Evolutionary conservation across 2,329 filamentous ascomycete species (phyloP), one percentile per base, ranked within the genome.

Genomic region (Capronia coronata): DNA sequence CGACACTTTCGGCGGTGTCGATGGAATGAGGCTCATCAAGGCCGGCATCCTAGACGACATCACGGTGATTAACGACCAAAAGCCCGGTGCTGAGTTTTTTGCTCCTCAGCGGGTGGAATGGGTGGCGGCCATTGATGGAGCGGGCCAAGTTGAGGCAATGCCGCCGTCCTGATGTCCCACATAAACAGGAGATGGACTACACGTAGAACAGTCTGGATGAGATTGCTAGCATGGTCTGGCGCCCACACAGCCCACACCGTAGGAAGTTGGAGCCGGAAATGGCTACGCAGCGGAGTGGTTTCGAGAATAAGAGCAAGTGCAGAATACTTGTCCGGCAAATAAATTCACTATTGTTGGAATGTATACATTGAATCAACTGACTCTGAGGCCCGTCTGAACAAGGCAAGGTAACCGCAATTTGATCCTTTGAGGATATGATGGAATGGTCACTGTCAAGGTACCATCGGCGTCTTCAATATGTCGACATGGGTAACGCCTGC

Each of bases 1-100:
- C 59, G 11, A 59, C 59, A 1, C 5, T 52, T 11, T 48, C 18
- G 65, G 64, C 48, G 62, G 60, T 14, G 55, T 39, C 9, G 65
- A 65, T 46, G 62, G 60, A 14, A 58, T 58, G 10, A 60, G 49
- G 3, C 51, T 69, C 40, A 40, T 69, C 38, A 64, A 67, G 46
- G 67, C 65, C 1, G 67, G 66, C 6, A 63, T 69, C 3, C 56
- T 68, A 14, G 66, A 68, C 56, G 62, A 68, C 30, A 32, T 56
- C 18, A 43, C 43, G 5, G 22, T 64, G 25, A 40, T 69, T 52
- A 59, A 64, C 54, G 43, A 59, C 39, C 47, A 42, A 9, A 65
- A 61, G 44, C 67, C 66, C 1, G 42, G 56, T 23, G 59, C 43
- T 10, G 67, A 69, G 52, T 40, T 68, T 23, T 69, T 61, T 43